phyloP scores from a whole-genome alignment of 2,329 filamentous ascomycete species.

The Paramyrothecium roridum region DNA sequence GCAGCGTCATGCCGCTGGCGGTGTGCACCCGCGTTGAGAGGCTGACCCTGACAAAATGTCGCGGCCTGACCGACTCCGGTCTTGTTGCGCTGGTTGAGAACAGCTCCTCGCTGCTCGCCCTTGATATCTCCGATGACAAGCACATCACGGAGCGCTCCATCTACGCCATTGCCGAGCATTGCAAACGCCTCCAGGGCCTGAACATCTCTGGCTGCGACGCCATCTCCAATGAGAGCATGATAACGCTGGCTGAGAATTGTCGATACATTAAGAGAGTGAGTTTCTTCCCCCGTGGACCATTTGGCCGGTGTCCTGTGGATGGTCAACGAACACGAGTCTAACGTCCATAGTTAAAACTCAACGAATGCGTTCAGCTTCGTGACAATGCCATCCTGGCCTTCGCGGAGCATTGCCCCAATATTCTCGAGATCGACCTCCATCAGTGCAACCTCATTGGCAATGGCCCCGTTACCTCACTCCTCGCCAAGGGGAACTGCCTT shows the following conservation, averaged over 20 bases:
- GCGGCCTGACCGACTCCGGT: conserved; percentile 77
- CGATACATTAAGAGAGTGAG: conserved; percentile 80
- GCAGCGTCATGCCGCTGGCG: conserved; percentile 77
- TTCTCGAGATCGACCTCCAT: conserved; percentile 94
- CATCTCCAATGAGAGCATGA: conserved; percentile 83
- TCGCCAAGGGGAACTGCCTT: conserved; percentile 76
- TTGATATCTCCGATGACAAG: conserved; percentile 85
- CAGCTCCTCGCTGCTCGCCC: conserved; percentile 77
- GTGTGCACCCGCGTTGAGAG: conserved; percentile 90
- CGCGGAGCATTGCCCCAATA: conserved; percentile 82
- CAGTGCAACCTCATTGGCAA: conserved; percentile 81
- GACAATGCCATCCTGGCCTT: conserved; percentile 82
- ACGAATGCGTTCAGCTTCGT: conserved; percentile 82
- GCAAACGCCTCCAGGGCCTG: conserved; percentile 80
- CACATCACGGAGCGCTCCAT: conserved; percentile 83
- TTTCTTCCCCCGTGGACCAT: no score
- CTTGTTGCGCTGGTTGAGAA: conserved; percentile 75
- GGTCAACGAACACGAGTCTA: conserved; percentile 16
- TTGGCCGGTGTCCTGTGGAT: not conserved
- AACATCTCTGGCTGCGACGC: conserved; percentile 86
- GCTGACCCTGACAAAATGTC: conserved; percentile 88
- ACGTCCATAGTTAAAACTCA: conserved; percentile 75
- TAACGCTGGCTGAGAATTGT: conserved; percentile 77
- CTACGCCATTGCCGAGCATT: conserved; percentile 74
- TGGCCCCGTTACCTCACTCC: conserved; percentile 75